Evolutionary conservation across 2,329 filamentous ascomycete species (phyloP).

Genomic region (Dichotomopilus funicola): DNA sequence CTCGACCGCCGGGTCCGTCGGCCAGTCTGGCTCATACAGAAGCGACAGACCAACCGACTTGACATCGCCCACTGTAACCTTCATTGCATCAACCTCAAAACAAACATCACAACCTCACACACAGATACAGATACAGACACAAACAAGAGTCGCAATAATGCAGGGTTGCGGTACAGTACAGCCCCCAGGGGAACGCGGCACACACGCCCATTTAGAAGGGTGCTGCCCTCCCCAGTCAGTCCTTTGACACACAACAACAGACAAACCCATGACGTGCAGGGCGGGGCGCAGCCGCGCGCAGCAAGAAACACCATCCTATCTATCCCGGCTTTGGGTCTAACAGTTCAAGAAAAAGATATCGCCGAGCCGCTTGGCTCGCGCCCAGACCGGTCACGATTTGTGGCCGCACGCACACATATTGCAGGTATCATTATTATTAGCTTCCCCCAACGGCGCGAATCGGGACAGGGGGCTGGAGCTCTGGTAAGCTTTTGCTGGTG

Average conservation of each 20-base stretch:
- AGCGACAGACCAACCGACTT: constrained; percentile 28
- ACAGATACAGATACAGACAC: neutral
- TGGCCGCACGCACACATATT: neutral
- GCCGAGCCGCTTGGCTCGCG: neutral
- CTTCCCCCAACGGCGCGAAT: constrained; percentile 9
- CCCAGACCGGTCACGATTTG: neutral
- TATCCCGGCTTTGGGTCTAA: neutral
- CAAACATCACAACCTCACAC: constrained; percentile 6
- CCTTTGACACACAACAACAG: neutral
- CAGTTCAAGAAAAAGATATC: neutral
- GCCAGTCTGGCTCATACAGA: constrained; percentile 29
- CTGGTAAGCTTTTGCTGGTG: neutral
- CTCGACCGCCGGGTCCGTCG: constrained; percentile 26
- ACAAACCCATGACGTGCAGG: constrained; percentile 7
- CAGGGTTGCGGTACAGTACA: neutral
- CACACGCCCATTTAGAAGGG: constrained; percentile 14
- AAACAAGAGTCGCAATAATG: neutral
- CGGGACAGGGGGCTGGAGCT: neutral
- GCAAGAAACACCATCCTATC: neutral
- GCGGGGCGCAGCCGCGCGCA: constrained; percentile 3
- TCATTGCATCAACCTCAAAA: constrained; percentile 20
- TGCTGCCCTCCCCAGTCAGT: neutral
- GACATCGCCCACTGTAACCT: constrained; percentile 23
- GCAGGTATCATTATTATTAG: constrained; percentile 11
- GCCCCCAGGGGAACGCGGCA: neutral